A percentile compares a stretch with the other conserved stretches of the same genome.
Evolutionary conservation across 768 basidiomycete genomes (phyloP).

Genomic region (Serpula lacrymans): DNA sequence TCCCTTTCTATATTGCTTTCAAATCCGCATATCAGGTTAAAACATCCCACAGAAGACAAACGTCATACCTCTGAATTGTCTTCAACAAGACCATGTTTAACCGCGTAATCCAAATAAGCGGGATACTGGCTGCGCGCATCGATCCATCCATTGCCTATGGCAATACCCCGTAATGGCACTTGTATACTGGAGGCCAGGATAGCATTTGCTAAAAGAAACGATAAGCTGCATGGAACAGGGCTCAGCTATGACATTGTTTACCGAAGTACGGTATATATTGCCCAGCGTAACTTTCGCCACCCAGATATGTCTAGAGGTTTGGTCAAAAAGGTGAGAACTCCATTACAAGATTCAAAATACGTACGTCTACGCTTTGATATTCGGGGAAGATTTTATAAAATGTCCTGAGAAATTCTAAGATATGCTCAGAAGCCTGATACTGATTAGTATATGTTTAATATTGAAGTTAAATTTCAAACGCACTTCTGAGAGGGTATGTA

Average conservation of each 20-base stretch:
- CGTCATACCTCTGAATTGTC: conserved; percentile 59
- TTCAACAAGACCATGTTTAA: conserved; percentile 76
- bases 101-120: conserved; percentile 82
- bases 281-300: conserved; percentile 95
- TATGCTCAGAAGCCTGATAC: conserved; percentile 66
- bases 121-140: conserved; percentile 87
- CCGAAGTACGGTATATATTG: conserved; percentile 98
- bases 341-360: conserved; percentile 25
- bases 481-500: conserved; percentile 74
- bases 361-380: conserved; percentile 73
- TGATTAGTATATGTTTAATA: conserved; percentile 3
- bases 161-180: conserved; percentile 69
- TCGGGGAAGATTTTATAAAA: conserved; percentile 94
- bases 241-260: conserved; percentile 25
- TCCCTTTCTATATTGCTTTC: conserved; percentile 58
- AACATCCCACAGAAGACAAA: conserved; percentile 3
- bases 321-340: conserved; percentile 8
- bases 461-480: conserved; percentile 9
- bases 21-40: neutral
- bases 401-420: conserved; percentile 81
- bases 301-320: conserved; percentile 87
- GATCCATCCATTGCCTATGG: conserved; percentile 99
- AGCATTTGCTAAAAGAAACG: conserved; percentile 58
- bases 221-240: conserved; percentile 3
- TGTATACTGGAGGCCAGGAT: conserved; percentile 59